Evolutionary conservation across 345 rosid species (phyloP), one percentile per base, ranked within the genome.

Genomic region (Salix udensis): DNA sequence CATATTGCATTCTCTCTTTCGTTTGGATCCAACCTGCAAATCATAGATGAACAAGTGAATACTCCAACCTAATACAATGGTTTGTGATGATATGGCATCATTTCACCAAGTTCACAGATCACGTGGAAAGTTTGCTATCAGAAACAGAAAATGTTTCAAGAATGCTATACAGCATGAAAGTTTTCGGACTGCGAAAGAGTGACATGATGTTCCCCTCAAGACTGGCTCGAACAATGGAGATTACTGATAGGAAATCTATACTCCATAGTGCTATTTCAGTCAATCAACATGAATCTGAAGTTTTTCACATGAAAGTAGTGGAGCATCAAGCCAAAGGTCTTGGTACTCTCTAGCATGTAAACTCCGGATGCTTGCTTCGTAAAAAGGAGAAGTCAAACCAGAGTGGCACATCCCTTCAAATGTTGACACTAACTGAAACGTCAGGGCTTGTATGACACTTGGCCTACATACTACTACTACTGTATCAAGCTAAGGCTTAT

Each of bases 1-100:
- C 61, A 81, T 72, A 83, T 88, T 90, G 67, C 69, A 74, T 67
- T 76, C 89, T 75, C 91, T 87, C 84, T 92, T 92, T 76, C 98
- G 81, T 73, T 96, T 96, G 74, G 85, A 84, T 74, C 90, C 88
- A 61, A 77, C 94, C 98, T 91, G 86, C 52, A 73, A 55, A 65
- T 74, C 52, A 76, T 74, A 39, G 36, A 31, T 4, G 46, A n/a
- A 2, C 34, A 66, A 44, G 19, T 53, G 40, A 78, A 37, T 44
- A 53, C 7, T 40, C 52, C 4, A 58, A 36, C 66, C 19, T 42
- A 6, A 24, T 16, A n/a, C 3, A 68, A 58, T 16, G 39, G 60
- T 16, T 46, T 12, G 31, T 30, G 28, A 21, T 19, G 3, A 5
- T 48, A 50, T 21, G 26, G 18, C 3, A 48, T 64, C 53, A 71